Percentiles rank a stretch among this genome's conserved stretches.
Conservation (phyloP, 306 rosid species). For the Inga oerstediana region DNA sequence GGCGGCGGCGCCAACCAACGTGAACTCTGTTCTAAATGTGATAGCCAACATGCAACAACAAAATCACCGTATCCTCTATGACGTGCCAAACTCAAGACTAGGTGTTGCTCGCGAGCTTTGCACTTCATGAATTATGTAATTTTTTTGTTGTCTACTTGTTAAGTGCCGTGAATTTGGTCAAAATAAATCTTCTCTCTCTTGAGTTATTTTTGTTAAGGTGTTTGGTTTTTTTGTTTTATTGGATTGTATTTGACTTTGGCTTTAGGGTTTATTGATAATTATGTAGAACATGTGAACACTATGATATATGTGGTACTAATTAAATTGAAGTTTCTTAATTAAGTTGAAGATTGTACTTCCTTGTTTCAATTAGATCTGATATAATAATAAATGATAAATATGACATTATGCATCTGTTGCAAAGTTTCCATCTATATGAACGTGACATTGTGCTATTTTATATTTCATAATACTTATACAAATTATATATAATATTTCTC, state of each 20-base stretch:
- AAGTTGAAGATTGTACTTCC: constrained; percentile 3
- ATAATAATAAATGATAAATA: neutral
- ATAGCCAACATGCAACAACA: constrained; percentile 98
- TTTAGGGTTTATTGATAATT: constrained; percentile 22
- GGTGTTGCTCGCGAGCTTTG: constrained; percentile 91
- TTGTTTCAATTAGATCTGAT: constrained; percentile 15
- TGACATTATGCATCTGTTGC: constrained; percentile 21
- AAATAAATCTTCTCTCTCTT: neutral
- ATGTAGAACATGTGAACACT: constrained; percentile 29
- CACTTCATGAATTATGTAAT: constrained; percentile 33
- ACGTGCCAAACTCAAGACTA: constrained; percentile 78
- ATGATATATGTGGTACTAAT: neutral
- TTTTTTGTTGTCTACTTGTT: neutral
- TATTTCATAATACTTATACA: neutral
- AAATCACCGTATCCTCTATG: constrained; percentile 79
- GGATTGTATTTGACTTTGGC: constrained; percentile 28
- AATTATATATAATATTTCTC: neutral
- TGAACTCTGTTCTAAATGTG: constrained; percentile 87
- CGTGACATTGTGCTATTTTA: neutral
- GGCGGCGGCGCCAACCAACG: constrained; percentile 78
- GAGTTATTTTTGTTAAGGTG: constrained; percentile 11
- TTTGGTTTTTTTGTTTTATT: neutral
- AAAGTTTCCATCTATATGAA: neutral
- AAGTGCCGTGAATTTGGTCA: neutral
- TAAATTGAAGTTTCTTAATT: constrained; percentile 10